Evolutionary conservation across 495 filamentous ascomycete species (phyloP), one percentile per base, ranked within the genome.

Genomic region (Lasiosphaeris hirsuta): DNA sequence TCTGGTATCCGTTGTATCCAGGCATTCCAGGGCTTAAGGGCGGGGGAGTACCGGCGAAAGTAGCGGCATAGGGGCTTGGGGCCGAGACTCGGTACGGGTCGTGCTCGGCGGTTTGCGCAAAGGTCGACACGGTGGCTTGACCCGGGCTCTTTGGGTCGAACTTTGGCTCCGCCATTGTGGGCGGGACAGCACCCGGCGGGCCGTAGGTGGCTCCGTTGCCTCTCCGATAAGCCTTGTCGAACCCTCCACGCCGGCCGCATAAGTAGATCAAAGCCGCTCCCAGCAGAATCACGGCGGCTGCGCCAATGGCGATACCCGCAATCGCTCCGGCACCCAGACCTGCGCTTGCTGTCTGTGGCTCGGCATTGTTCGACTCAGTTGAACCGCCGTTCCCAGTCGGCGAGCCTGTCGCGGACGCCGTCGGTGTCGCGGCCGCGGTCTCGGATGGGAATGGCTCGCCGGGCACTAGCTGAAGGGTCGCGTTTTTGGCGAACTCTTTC

Each of bases 241-340:
- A 65, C 0, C 68, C 69, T 8, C 72, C 70, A 8, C 67, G 66
- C 7, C 74, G 68, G 2, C 78, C 77, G 50, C 73, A 75, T 40
- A 76, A 53, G 47, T 72, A 78, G 30, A 80, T 43, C 13, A 80
- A 42, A 8, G 66, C 70, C 0, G 59, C 72, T 7, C 64, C 65
- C 13, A 78, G 52, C 13, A 68, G 56, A 6, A 80, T 18, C 1
- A 77, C 66, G 35, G 72, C 73, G 6, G 67, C 63, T 0, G 61
- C 68, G 18, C 78, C 78, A 13, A 82, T 76, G 13, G 72, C 72
- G 15, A 80, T 80, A 1, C 78, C 79, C 1, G 72, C 75, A 19
- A 81, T 82, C 3, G 71, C 72, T 0, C 78, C 79, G 4, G 64
- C 37, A 10, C 64, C 56, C 10, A 76, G 49, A 5, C 61, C 35